phyloP scores from a whole-genome alignment of 2,329 filamentous ascomycete genomes.

The Diaporthe amygdali region DNA sequence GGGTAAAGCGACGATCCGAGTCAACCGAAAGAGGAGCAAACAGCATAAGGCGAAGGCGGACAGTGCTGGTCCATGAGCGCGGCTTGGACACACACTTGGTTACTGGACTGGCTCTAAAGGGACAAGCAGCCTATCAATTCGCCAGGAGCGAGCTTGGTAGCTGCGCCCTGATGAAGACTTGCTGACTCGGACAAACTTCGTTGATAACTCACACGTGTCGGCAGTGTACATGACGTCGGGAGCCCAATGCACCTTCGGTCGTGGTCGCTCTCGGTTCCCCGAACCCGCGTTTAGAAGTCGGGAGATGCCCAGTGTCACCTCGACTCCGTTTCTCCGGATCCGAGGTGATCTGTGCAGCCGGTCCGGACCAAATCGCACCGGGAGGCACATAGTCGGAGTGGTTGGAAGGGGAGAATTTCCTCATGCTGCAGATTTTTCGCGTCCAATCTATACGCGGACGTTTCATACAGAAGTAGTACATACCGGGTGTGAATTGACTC shows the following conservation, averaged over 20 bases:
- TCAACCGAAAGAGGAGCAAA: background rate
- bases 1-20: background rate
- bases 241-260: background rate
- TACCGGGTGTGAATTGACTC: background rate
- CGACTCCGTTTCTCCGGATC: background rate
- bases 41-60: background rate
- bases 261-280: background rate
- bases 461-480: constrained; percentile 19
- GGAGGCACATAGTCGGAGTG: background rate
- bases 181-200: constrained; percentile 6
- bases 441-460: background rate
- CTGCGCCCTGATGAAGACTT: background rate
- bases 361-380: background rate
- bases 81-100: background rate
- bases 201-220: background rate
- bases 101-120: background rate
- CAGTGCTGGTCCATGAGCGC: background rate
- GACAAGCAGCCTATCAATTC: background rate
- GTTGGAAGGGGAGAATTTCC: constrained; percentile 2
- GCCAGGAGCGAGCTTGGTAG: background rate
- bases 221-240: background rate
- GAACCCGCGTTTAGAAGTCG: background rate
- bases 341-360: background rate
- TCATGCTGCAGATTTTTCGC: background rate
- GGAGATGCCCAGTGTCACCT: background rate